phyloP scores from a whole-genome alignment of 495 filamentous ascomycete genomes.

The Aspergillus nanangensis region DNA sequence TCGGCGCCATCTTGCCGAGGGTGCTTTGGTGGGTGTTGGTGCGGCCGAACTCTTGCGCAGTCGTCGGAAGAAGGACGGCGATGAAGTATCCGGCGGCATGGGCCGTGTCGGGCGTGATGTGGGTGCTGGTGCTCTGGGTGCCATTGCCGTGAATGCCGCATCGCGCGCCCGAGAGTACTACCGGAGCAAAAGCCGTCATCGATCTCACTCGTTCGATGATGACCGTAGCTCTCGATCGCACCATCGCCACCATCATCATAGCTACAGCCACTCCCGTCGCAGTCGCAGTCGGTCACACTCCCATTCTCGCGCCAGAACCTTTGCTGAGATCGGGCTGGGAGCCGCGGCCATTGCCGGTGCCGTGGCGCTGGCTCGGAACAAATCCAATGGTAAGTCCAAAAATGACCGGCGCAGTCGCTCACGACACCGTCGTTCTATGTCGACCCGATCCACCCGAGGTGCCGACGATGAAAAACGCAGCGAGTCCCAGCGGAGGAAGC shows the following conservation, averaged over 20 bases:
- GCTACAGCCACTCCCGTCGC: slow-evolving; percentile 31
- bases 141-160: slow-evolving; percentile 72
- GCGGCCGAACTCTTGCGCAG: slow-evolving; percentile 69
- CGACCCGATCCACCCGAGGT: slow-evolving; percentile 22
- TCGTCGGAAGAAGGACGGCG: slow-evolving; percentile 56
- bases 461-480: slow-evolving; percentile 43
- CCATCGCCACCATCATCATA: slow-evolving; percentile 31
- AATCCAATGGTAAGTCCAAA: slow-evolving; percentile 35
- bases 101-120: slow-evolving; percentile 69
- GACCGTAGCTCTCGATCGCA: slow-evolving; percentile 37
- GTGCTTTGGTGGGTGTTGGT: slow-evolving; percentile 74
- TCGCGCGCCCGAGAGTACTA: slow-evolving; percentile 70
- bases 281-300: slow-evolving; percentile 54
- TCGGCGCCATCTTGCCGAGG: slow-evolving; percentile 81
- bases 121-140: slow-evolving; percentile 77
- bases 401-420: slow-evolving; percentile 68
- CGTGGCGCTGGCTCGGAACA: slow-evolving; percentile 68
- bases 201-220: slow-evolving; percentile 47
- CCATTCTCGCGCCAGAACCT: slow-evolving; percentile 50
- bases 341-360: slow-evolving; percentile 80
- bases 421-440: slow-evolving; percentile 54
- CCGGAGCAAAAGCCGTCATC: slow-evolving; percentile 55
- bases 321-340: slow-evolving; percentile 71
- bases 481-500: slow-evolving; percentile 59
- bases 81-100: slow-evolving; percentile 51